A percentile compares a stretch with the other conserved stretches of the same genome.
Evolutionary conservation across 805 yeast species (phyloP).

Genomic region (Priceomyces medius): DNA sequence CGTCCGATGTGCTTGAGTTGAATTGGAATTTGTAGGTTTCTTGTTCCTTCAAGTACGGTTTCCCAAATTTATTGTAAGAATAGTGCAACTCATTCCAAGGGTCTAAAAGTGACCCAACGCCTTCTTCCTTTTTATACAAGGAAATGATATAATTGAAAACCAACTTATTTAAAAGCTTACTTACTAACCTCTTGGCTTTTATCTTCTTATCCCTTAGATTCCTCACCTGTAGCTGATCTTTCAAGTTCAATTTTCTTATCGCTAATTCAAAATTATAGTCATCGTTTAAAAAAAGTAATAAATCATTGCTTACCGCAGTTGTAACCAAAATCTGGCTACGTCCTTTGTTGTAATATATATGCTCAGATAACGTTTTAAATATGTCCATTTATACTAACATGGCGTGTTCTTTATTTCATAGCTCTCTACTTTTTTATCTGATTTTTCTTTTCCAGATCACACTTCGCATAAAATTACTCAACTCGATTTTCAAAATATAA

Average conservation of each 20-base stretch:
- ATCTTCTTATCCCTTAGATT: slow-evolving; percentile 35
- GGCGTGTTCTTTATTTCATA: too few relatives aligned
- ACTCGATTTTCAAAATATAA: too few relatives aligned
- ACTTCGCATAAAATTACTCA: too few relatives aligned
- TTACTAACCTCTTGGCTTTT: slow-evolving; percentile 40
- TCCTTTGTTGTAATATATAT: neutral
- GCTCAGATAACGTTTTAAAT: neutral
- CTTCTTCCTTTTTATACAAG: slow-evolving; percentile 8
- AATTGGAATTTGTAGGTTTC: slow-evolving; percentile 35
- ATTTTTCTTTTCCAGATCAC: too few relatives aligned
- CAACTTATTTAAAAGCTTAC: slow-evolving; percentile 44
- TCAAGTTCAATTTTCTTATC: slow-evolving; percentile 45
- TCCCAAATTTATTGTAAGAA: slow-evolving; percentile 47
- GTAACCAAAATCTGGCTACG: slow-evolving; percentile 9
- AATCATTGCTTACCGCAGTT: slow-evolving; percentile 11
- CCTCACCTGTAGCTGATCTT: slow-evolving; percentile 41
- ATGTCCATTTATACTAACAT: neutral
- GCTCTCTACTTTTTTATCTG: too few relatives aligned
- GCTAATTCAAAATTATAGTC: slow-evolving; percentile 50
- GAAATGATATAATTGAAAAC: slow-evolving; percentile 35
- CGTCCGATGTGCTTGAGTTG: slow-evolving; percentile 61
- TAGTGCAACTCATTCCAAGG: slow-evolving; percentile 28
- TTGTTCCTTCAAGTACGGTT: slow-evolving; percentile 43
- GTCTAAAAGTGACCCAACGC: slow-evolving; percentile 5
- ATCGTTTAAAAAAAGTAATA: slow-evolving; percentile 18